Base-by-base conservation (phyloP, 164 flowering plant species). In the Taxillus chinensis region DNA sequence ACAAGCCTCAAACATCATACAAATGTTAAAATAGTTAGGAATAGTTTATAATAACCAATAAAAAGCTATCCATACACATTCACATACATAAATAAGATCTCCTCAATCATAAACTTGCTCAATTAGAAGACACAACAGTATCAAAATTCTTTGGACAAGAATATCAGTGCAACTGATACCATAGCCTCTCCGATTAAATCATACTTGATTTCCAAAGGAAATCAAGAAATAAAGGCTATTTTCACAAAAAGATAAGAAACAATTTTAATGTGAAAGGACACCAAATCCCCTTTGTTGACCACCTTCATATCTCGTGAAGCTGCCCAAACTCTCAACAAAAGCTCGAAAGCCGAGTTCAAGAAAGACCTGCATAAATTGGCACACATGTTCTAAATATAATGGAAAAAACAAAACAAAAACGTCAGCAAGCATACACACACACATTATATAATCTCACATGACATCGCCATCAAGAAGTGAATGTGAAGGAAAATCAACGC, bases 331-430 rank as follows among this genome's bases (percentile, higher is more conserved):
- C 83, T 82, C 78, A 95, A 77, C 50, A 95, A 67, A 69, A 95
- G 97, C 69, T 95, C 99, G 80, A 95, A 95, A 60, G 87, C 95
- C 68, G 99, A 91, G 78, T 95, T 85, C 64, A 95, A 66, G 71
- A 83, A 95, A 56, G 97, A 95, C 92, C 99, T 95, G 83, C 72
- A 80, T 41, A 59, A 66, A 55, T 70, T 50, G 52, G 62, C 45
- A 67, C 42, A 61, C 62, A 49, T 62, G 41, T 9, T 52, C 63
- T 45, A 62, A 42, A 67, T 48, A 64, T n/a, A 11, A 57, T 9
- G 55, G 12, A 38, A 53, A 64, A 49, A 3, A 15, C 10, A 45
- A 16, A 68, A 62, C 17, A 37, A 27, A 51, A 13, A 13, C 51
- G 10, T 59, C 53, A 41, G 55, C 58, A 50, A 11, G 64, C 55